Base-by-base conservation (phyloP, 1,284 basidiomycete genomes). In the Tilletia caries region DNA sequence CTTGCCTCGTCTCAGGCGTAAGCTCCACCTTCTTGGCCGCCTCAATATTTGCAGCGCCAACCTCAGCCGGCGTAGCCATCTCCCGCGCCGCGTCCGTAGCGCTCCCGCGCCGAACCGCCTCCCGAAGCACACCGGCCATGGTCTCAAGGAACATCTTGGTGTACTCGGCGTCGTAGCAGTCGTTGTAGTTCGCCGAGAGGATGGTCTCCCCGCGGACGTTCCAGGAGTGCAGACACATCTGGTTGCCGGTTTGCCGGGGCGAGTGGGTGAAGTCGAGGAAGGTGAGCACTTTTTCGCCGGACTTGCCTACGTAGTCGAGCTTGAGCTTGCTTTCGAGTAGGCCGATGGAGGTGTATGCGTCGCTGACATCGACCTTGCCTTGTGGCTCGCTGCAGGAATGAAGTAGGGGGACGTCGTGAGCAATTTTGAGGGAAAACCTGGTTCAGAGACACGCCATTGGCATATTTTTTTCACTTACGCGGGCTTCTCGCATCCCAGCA, bases 291-390 rank as follows among this genome's bases (percentile, higher is more conserved):
- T 18, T 32, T 32, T 37, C 25, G 13, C 43, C 65, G n/a, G 34
- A 15, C n/a, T 23, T 29, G 41, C n/a, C 12, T 15, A n/a, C 25
- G 65, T 66, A 66, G 46, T 66, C 41, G 43, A 44, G 13, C 34
- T 44, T 37, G 32, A 66, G n/a, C 27, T 44, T 41, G 34, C 32
- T 43, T 27, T 66, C 65, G 65, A 66, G 65, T 12, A 43, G n/a
- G 41, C 65, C 65, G 41, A 66, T 20, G 34, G 65, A 66, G 27
- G 65, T 66, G 44, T 66, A 66, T n/a, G 65, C 65, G 65, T 66
- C 65, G 3, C 65, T 44, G 4, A 44, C 20, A 27, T 48, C 41
- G 41, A 48, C 25, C 29, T 32, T 34, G 23, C 32, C 54, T 60
- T 60, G 54, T 8, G 54, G 32, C 15, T 27, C 25, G 25, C 25